Base-by-base conservation (phyloP, 129 eudicot genomes). In the Saussurea involucrata region DNA sequence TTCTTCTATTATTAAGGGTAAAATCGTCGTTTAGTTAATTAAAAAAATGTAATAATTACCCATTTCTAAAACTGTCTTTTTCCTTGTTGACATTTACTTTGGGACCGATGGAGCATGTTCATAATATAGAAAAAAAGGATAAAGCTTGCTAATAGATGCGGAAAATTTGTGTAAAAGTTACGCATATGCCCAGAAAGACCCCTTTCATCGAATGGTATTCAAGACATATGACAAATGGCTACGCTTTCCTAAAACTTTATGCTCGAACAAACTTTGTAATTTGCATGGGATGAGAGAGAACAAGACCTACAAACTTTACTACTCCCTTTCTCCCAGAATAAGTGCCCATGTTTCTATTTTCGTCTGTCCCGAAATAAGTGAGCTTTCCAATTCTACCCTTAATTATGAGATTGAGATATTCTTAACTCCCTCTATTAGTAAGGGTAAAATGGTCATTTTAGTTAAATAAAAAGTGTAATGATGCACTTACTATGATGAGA, bases 401-500 rank as follows among this genome's bases (percentile, higher is more conserved):
- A 17, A 49, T 17, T 49, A 49, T 15, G 58, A 49, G 21, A 49
- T 17, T 3, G 7, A 49, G 21, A 49, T 11, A 4, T 15, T 3
- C 18, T 2, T 49, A 4, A 49, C 58, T 13, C 4, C 61, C 61
- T 17, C 61, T n/a, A 6, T 6, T 5, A n/a, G 1, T 53, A n/a
- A 53, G 22, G 61, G 22, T 53, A 53, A 53, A 53, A 53, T n/a
- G 17, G 61, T 53, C 61, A 17, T 49, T 49, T 49, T 49, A 17
- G 60, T 49, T 49, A 49, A 17, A 0, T 12, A 49, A 17, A 17
- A 49, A 4, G 20, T 3, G 60, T 17, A 49, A 49, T 49, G 6
- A 53, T 71, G 31, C 27, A 87, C 99, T 95, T 89, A 95, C 99
- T 18, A 95, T 95, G 74, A 95, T 91, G 27, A 95, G 93, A 80